Evolutionary conservation across 2,329 filamentous ascomycete species (phyloP).

Genomic region (Pseudocercospora musae): DNA sequence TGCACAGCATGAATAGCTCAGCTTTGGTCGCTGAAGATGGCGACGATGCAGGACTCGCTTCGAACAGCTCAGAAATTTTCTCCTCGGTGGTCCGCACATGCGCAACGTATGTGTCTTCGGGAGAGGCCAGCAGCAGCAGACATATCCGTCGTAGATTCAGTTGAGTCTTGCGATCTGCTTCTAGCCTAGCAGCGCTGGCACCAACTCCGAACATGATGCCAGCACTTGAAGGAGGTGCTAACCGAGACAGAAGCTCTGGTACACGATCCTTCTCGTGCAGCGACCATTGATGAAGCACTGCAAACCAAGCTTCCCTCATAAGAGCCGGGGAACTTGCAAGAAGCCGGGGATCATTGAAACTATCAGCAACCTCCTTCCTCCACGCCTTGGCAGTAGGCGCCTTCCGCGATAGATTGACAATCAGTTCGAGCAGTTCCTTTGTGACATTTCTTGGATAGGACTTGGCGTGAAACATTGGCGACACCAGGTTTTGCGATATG

Average conservation of each 20-base stretch:
- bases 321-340: slow-evolving; percentile 68
- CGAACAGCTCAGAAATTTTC: slow-evolving; percentile 81
- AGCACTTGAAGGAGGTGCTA: slow-evolving; percentile 82
- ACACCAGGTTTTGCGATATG: slow-evolving; percentile 80
- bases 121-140: slow-evolving; percentile 72
- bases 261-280: slow-evolving; percentile 84
- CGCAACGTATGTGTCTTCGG: slow-evolving; percentile 73
- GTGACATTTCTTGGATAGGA: slow-evolving; percentile 83
- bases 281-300: slow-evolving; percentile 78
- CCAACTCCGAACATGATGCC: slow-evolving; percentile 99
- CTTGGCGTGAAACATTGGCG: slow-evolving; percentile 77
- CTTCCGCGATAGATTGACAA: slow-evolving; percentile 74
- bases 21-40: slow-evolving; percentile 85
- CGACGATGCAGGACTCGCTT: slow-evolving; percentile 80
- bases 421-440: slow-evolving; percentile 64
- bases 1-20: slow-evolving; percentile 84
- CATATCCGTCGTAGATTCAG: slow-evolving; percentile 81
- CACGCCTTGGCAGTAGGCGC: slow-evolving; percentile 80
- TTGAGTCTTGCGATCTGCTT: slow-evolving; percentile 90
- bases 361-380: slow-evolving; percentile 89
- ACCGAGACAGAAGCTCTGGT: slow-evolving; percentile 71
- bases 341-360: slow-evolving; percentile 85
- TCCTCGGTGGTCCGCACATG: slow-evolving; percentile 73
- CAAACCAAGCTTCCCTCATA: slow-evolving; percentile 73
- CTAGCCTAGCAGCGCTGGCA: slow-evolving; percentile 85